phyloP scores from a whole-genome alignment of 345 rosid genomes.

The Ceriops tagal region DNA sequence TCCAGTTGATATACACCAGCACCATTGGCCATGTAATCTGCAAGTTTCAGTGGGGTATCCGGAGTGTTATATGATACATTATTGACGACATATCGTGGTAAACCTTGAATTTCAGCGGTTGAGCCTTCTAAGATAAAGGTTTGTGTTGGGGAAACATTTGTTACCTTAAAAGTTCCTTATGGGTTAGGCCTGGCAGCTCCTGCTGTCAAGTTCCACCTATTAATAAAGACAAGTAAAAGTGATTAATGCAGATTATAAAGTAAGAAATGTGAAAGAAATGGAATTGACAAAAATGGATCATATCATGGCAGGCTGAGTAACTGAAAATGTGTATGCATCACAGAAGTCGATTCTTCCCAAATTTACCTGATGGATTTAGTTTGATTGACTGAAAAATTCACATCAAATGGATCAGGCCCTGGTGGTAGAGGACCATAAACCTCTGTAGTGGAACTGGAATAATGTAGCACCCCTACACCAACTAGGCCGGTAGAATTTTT shows the following conservation, averaged over 20 bases:
- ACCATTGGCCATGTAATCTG: slow-evolving; percentile 36
- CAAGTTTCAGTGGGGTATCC: slow-evolving; percentile 52
- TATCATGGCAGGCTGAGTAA: no score
- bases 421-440: slow-evolving; percentile 28
- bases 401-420: slow-evolving; percentile 43
- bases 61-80: slow-evolving; percentile 43
- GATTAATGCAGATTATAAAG: neutral
- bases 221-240: neutral
- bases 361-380: slow-evolving; percentile 38
- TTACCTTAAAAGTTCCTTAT: slow-evolving; percentile 51
- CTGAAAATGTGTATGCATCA: no score
- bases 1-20: slow-evolving; percentile 35
- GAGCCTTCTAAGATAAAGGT: slow-evolving; percentile 31
- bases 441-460: slow-evolving; percentile 22
- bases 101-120: slow-evolving; percentile 7
- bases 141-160: slow-evolving; percentile 38
- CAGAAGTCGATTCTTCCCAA: neutral
- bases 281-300: no score
- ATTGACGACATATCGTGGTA: slow-evolving; percentile 39
- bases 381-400: slow-evolving; percentile 37
- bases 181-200: slow-evolving; percentile 69
- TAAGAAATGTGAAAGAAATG: neutral
- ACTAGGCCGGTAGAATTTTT: slow-evolving; percentile 14
- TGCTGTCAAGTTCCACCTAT: slow-evolving; percentile 46
- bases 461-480: slow-evolving; percentile 42